phyloP scores from a whole-genome alignment of 2,329 filamentous ascomycete genomes.

The Tolypocladium pustulatum region DNA sequence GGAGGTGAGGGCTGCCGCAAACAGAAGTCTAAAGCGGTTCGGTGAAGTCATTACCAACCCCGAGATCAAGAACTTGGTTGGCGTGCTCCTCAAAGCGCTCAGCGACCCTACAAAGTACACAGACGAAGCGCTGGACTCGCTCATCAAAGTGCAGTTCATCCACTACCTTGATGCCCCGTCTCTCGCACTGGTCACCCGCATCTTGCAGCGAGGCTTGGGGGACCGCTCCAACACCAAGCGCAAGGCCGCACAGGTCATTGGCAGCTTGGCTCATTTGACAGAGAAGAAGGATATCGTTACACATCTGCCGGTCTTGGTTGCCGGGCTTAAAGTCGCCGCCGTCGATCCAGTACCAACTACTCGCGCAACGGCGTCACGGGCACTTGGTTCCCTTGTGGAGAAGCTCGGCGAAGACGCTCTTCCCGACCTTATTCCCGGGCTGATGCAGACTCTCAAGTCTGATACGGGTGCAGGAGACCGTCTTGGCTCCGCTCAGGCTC shows the following conservation, averaged over 20 bases:
- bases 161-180: conserved; percentile 98
- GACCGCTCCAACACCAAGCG: conserved; percentile 92
- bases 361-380: conserved; percentile 89
- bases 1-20: conserved; percentile 84
- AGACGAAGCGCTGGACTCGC: conserved; percentile 80
- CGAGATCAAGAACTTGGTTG: conserved; percentile 87
- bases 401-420: conserved; percentile 95
- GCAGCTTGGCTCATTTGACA: conserved; percentile 91
- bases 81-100: conserved; percentile 85
- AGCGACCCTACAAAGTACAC: conserved; percentile 97
- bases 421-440: conserved; percentile 90
- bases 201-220: conserved; percentile 81
- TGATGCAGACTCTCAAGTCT: conserved; percentile 96
- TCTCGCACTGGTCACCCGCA: conserved; percentile 85
- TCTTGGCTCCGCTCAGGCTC: conserved; percentile 89
- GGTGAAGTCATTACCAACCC: conserved; percentile 98
- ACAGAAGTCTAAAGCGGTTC: conserved; percentile 93
- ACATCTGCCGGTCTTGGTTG: conserved; percentile 85
- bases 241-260: conserved; percentile 95
- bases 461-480: conserved; percentile 94
- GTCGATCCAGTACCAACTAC: conserved; percentile 96
- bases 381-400: conserved; percentile 91
- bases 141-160: conserved; percentile 97
- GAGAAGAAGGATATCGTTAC: conserved; percentile 88
- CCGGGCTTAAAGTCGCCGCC: conserved; percentile 77